Conservation (phyloP, 495 filamentous ascomycete genomes). For the Lophiostoma macrostomum region DNA sequence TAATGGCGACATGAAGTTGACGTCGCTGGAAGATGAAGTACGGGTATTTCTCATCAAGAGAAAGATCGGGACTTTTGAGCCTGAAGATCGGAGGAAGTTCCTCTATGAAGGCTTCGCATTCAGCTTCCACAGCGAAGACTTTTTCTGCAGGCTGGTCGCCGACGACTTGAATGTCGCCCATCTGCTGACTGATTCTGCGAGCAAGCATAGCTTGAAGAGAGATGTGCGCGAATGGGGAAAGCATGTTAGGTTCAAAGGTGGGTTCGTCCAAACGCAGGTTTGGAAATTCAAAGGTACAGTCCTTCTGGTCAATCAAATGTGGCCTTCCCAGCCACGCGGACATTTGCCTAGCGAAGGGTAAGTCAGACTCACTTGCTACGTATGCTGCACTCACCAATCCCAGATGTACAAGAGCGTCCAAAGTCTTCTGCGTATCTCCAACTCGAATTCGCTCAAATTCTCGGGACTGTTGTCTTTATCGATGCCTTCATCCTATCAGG, state of each 20-base stretch:
- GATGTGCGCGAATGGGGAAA: constrained; percentile 47
- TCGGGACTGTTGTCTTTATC: constrained; percentile 43
- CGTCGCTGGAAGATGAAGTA: constrained; percentile 50
- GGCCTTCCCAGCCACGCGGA: constrained; percentile 43
- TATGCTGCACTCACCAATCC: constrained; percentile 30
- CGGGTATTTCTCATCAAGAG: constrained; percentile 45
- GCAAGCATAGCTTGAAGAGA: constrained; percentile 41
- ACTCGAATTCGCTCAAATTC: constrained; percentile 44
- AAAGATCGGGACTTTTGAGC: constrained; percentile 43
- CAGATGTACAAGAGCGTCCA: constrained; percentile 45
- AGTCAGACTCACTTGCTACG: not conserved
- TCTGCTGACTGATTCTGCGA: constrained; percentile 18
- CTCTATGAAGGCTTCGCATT: constrained; percentile 44
- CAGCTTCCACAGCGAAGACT: constrained; percentile 23
- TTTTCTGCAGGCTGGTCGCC: constrained; percentile 2
- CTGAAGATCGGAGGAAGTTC: constrained; percentile 46
- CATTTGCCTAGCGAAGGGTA: constrained; percentile 39
- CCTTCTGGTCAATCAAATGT: constrained; percentile 41
- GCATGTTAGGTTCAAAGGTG: constrained; percentile 27
- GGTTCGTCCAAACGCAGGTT: constrained; percentile 42
- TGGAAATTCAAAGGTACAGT: constrained; percentile 41
- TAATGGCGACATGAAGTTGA: constrained; percentile 49
- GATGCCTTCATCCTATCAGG: constrained; percentile 41
- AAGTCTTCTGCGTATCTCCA: constrained; percentile 42
- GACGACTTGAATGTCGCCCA: constrained; percentile 9